A percentile compares a stretch with the other conserved stretches of the same genome.
These are phyloP conservation scores for Capronia americana DNA, from an alignment of 2,329 filamentous ascomycete genomes.

Conservation along the genomic window DNA sequence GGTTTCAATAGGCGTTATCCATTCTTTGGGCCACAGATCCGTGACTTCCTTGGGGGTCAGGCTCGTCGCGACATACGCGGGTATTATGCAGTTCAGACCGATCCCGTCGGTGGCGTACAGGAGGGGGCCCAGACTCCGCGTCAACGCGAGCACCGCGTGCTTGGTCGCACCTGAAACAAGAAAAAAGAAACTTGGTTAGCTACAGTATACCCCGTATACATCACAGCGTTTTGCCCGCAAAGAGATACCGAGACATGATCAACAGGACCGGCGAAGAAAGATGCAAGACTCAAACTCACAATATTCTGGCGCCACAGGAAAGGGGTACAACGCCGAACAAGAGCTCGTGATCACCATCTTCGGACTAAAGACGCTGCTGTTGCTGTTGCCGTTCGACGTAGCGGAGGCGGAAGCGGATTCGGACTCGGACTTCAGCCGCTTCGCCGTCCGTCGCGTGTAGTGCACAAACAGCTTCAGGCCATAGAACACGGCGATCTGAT, in stretches of 20 bases:
- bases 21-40: conserved; percentile 43
- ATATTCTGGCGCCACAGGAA: conserved; percentile 49
- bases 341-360: conserved; percentile 47
- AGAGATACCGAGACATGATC: background rate
- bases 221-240: background rate
- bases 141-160: conserved; percentile 51
- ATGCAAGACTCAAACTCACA: conserved; percentile 27
- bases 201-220: background rate
- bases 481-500: conserved; percentile 45
- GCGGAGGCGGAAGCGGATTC: background rate
- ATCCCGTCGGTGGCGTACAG: conserved; percentile 44
- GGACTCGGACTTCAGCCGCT: background rate
- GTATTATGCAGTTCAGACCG: conserved; percentile 47
- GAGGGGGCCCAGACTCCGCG: conserved; percentile 42
- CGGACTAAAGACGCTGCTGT: conserved; percentile 18
- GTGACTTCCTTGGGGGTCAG: conserved; percentile 42
- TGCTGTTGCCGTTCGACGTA: background rate
- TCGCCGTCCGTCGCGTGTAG: conserved; percentile 44
- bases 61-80: conserved; percentile 46
- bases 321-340: conserved; percentile 45
- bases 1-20: conserved; percentile 43
- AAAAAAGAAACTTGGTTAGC: background rate
- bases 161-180: conserved; percentile 45
- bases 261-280: background rate
- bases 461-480: conserved; percentile 48